Conservation (phyloP, 768 basidiomycete genomes). For the Rhodotorula toruloides region DNA sequence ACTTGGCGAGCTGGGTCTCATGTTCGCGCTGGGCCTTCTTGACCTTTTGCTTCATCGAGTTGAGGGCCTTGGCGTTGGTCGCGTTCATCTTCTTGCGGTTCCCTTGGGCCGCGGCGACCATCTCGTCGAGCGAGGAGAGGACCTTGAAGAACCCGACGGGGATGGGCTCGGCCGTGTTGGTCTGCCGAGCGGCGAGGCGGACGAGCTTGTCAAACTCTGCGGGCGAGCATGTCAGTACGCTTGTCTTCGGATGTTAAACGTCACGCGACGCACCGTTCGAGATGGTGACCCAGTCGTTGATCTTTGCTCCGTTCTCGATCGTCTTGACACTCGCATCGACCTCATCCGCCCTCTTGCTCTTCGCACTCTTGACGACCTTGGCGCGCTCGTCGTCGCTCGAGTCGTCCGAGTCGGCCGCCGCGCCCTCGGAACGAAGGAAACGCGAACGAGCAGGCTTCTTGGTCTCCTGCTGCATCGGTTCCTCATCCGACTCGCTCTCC, state of each 20-base stretch:
- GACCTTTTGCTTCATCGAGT: conserved; percentile 96
- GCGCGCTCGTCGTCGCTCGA: conserved; percentile 55
- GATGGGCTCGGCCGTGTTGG: conserved; percentile 75
- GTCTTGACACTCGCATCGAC: conserved; percentile 85
- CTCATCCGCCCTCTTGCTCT: conserved; percentile 85
- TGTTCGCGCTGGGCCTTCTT: conserved; percentile 86
- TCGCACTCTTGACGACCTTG: conserved; percentile 77
- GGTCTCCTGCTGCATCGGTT: conserved; percentile 40
- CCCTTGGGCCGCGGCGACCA: conserved; percentile 68
- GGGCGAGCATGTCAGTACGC: neutral
- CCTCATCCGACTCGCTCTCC: conserved; percentile 54
- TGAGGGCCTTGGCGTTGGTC: conserved; percentile 84
- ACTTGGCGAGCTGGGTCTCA: conserved; percentile 71
- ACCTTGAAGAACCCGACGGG: conserved; percentile 80
- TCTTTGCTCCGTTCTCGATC: conserved; percentile 91
- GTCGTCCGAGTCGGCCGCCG: conserved; percentile 57
- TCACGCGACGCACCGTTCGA: conserved; percentile 60
- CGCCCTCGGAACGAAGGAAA: conserved; percentile 53
- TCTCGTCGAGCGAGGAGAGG: conserved; percentile 66
- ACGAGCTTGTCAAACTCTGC: conserved; percentile 93
- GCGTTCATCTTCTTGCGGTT: conserved; percentile 94
- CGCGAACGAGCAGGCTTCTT: conserved; percentile 40
- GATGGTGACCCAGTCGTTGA: conserved; percentile 93
- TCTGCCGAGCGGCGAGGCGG: conserved; percentile 81
- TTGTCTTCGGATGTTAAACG: neutral